Conservation (phyloP, 2,329 filamentous ascomycete species). For the Metarhizium humberi region DNA sequence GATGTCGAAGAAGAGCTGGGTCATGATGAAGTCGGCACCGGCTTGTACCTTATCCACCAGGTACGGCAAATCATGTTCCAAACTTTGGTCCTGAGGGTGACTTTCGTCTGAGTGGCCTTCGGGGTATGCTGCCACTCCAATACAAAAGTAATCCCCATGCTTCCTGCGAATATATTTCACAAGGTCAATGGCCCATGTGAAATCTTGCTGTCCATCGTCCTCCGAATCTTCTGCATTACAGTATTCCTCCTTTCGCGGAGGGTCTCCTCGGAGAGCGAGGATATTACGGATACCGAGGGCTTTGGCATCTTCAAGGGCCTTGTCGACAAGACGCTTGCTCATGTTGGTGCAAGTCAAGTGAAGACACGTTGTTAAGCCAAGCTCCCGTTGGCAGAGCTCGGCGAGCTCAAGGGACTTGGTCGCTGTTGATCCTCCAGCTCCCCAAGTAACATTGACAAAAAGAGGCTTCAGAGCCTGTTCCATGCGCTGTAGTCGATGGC, state of each 20-base stretch:
- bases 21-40: slow-evolving; percentile 97
- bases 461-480: slow-evolving; percentile 80
- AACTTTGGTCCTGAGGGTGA: slow-evolving; percentile 59
- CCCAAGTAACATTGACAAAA: slow-evolving; percentile 97
- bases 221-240: slow-evolving; percentile 47
- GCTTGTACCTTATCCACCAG: slow-evolving; percentile 84
- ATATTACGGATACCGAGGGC: slow-evolving; percentile 89
- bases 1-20: slow-evolving; percentile 91
- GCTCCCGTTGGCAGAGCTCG: slow-evolving; percentile 85
- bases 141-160: slow-evolving; percentile 91
- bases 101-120: slow-evolving; percentile 91
- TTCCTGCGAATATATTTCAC: slow-evolving; percentile 79
- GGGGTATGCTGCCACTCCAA: slow-evolving; percentile 90
- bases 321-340: slow-evolving; percentile 76
- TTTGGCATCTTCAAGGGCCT: slow-evolving; percentile 84
- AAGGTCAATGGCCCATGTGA: slow-evolving; percentile 81
- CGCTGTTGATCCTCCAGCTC: slow-evolving; percentile 86
- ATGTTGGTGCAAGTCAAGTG: slow-evolving; percentile 98
- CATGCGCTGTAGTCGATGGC: slow-evolving; percentile 91
- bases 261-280: slow-evolving; percentile 82
- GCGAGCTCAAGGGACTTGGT: slow-evolving; percentile 88
- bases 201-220: slow-evolving; percentile 62
- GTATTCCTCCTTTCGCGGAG: slow-evolving; percentile 84
- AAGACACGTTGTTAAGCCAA: slow-evolving; percentile 87
- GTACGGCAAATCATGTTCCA: slow-evolving; percentile 78